Conservation (phyloP, 768 basidiomycete species). For the Nidularia pulvinata region DNA sequence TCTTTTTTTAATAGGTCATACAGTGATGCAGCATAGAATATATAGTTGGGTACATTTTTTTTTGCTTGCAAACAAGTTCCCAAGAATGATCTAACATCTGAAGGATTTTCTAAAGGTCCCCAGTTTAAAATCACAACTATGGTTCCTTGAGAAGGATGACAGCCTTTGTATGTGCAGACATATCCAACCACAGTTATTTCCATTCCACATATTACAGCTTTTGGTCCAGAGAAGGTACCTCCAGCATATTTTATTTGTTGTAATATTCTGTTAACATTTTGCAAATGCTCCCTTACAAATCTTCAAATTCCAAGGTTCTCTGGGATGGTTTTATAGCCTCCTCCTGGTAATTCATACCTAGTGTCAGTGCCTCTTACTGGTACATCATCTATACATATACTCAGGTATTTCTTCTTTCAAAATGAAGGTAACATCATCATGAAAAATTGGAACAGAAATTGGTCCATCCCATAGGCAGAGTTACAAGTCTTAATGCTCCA, state of each 20-base stretch:
- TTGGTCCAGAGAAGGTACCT: slow-evolving; percentile 21
- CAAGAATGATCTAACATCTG: slow-evolving; percentile 17
- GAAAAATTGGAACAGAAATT: slow-evolving; percentile 8
- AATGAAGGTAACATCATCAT: slow-evolving; percentile 10
- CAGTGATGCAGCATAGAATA: slow-evolving; percentile 7
- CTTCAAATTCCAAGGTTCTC: slow-evolving; percentile 6
- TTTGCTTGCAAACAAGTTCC: slow-evolving; percentile 12
- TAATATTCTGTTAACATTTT: slow-evolving; percentile 3
- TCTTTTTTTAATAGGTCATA: slow-evolving; percentile 18
- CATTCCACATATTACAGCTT: slow-evolving; percentile 7
- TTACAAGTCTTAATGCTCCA: slow-evolving; percentile 19
- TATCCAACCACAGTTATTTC: slow-evolving; percentile 11
- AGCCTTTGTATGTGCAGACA: slow-evolving; percentile 23
- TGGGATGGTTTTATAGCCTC: slow-evolving; percentile 6
- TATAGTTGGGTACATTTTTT: slow-evolving; percentile 21
- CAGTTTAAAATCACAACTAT: slow-evolving; percentile 19
- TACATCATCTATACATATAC: background rate
- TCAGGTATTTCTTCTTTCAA: slow-evolving; percentile 7
- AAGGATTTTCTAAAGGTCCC: slow-evolving; percentile 10
- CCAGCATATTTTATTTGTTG: slow-evolving; percentile 16
- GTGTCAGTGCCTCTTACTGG: slow-evolving; percentile 7
- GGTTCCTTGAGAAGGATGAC: slow-evolving; percentile 14
- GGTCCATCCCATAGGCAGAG: slow-evolving; percentile 32
- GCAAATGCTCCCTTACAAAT: slow-evolving; percentile 14
- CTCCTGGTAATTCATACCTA: slow-evolving; percentile 6